Conservation (phyloP, 2,329 filamentous ascomycete species). For the Colletotrichum eleusines region DNA sequence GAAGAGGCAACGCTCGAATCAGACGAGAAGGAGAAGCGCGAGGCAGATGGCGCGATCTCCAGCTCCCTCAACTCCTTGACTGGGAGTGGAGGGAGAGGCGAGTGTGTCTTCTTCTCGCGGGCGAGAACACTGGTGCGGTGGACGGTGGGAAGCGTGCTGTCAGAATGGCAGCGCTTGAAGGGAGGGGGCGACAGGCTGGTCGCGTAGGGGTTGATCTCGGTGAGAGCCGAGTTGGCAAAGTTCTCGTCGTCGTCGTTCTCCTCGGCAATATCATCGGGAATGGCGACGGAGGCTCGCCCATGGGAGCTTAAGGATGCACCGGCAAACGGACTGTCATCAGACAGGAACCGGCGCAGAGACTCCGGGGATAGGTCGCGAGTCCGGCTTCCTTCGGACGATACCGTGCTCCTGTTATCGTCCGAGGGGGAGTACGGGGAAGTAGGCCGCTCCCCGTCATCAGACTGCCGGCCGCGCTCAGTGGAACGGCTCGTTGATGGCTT, state of each 20-base stretch:
- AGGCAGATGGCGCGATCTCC: conserved; percentile 39
- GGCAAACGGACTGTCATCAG: conserved; percentile 56
- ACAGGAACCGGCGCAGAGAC: conserved; percentile 64
- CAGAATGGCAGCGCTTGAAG: conserved; percentile 55
- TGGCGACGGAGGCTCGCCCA: conserved; percentile 50
- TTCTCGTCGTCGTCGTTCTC: conserved; percentile 67
- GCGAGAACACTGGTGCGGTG: conserved; percentile 46
- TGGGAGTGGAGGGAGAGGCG: conserved; percentile 30
- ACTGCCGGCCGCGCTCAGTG: conserved; percentile 50
- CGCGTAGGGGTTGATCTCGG: conserved; percentile 58
- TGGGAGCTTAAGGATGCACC: conserved; percentile 41
- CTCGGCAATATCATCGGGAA: conserved; percentile 53
- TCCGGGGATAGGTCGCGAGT: conserved; percentile 68
- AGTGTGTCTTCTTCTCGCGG: conserved; percentile 43
- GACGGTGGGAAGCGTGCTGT: conserved; percentile 45
- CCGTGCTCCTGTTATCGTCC: conserved; percentile 49
- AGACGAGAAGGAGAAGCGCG: conserved; percentile 50
- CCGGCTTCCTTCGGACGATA: conserved; percentile 57
- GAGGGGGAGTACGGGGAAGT: conserved; percentile 44
- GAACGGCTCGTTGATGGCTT: conserved; percentile 52
- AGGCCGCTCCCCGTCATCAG: conserved; percentile 46
- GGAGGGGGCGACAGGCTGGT: conserved; percentile 68
- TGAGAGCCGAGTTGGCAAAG: conserved; percentile 66
- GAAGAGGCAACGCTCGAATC: conserved; percentile 51
- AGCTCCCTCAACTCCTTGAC: conserved; percentile 16